Base-by-base conservation (phyloP, 1,284 basidiomycete species). In the Schizophyllum amplum region DNA sequence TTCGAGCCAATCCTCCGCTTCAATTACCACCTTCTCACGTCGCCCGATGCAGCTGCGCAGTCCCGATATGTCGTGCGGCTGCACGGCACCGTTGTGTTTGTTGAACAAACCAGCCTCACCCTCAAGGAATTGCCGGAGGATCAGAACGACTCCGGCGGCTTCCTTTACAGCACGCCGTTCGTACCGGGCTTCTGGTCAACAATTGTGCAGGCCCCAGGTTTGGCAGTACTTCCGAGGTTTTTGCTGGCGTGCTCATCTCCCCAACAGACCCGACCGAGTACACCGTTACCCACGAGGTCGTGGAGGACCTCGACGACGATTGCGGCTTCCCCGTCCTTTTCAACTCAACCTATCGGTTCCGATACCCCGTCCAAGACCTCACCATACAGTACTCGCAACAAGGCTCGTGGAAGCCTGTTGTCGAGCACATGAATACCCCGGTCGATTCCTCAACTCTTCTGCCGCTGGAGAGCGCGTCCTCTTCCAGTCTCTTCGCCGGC, bases 231-330 rank as follows among this genome's bases (percentile, higher is more conserved):
- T 48, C 51, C 4, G 47, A 55, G 53, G 25, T 51, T 48, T 48
- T 23, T n/a, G 47, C 7, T 11, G 47, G 51, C 49, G 47, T 23
- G 23, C 47, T 24, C n/a, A 21, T 55, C 47, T 50, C 24, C 27
- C 26, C 49, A 27, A 50, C 54, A 54, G 53, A 54, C 53, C 53
- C 53, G 4, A 46, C 27, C n/a, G 42, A 47, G 42, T 54, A 47
- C 33, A 54, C 27, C 20, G 47, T 54, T 42, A 47, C 47, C 33
- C 53, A 54, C 17, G 13, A 42, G 17, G 33, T 42, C 13, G 13
- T 42, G 20, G 53, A 54, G 53, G 47, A 47, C 53, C 33, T 54
- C 53, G 23, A 54, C 42, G 53, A 54, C 47, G 53, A 54, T 23
- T 24, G 53, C 47, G 47, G 3, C 9, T 22, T 25, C 5, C 33